These are phyloP conservation scores for Friedmanniomyces endolithicus DNA, from an alignment of 495 filamentous ascomycete species.

Conservation along the genomic window DNA sequence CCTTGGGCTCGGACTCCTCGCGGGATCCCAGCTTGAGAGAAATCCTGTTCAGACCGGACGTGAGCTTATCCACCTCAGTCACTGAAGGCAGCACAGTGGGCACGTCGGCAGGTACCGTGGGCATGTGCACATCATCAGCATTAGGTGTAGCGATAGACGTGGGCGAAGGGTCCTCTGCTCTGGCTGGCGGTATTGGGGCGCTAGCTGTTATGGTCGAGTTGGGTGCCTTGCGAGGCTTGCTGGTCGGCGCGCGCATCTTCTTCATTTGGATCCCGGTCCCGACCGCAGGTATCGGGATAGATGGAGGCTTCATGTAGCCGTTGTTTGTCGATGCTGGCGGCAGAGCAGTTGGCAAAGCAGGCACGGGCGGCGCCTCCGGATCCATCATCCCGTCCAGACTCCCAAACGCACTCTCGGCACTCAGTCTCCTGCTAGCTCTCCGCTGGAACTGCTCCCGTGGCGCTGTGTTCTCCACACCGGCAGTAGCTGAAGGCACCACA, in stretches of 20 bases:
- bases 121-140: background rate
- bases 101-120: no score
- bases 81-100: background rate
- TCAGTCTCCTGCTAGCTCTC: slow-evolving; percentile 11
- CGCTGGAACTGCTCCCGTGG: background rate
- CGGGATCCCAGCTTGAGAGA: slow-evolving; percentile 62
- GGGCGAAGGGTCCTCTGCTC: background rate
- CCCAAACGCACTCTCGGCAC: slow-evolving; percentile 9
- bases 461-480: background rate
- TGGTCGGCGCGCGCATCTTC: slow-evolving; percentile 13
- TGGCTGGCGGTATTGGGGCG: background rate
- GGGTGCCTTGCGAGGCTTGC: background rate
- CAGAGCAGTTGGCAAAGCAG: background rate
- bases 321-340: background rate
- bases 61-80: slow-evolving; percentile 47
- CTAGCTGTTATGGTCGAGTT: background rate
- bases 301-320: slow-evolving; percentile 4
- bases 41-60: slow-evolving; percentile 55
- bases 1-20: slow-evolving; percentile 53
- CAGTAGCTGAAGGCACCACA: slow-evolving; percentile 3
- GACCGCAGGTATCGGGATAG: slow-evolving; percentile 2
- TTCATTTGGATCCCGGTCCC: slow-evolving; percentile 6
- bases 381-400: background rate
- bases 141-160: background rate
- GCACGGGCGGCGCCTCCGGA: slow-evolving; percentile 8